phyloP scores from a whole-genome alignment of 164 flowering plant species.

The Warburgia ugandensis region DNA sequence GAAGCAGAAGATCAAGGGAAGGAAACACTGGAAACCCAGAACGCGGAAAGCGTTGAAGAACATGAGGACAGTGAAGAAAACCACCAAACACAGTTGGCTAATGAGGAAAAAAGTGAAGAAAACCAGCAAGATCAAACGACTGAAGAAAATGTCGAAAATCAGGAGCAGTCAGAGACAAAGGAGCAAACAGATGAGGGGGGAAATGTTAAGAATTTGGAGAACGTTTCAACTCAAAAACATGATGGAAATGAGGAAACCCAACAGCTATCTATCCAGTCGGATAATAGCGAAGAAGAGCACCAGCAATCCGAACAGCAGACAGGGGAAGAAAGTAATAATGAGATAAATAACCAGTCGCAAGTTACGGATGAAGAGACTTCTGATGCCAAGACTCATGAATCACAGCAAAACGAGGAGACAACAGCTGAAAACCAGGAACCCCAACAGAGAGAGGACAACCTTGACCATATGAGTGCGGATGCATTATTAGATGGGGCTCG shows the following conservation, averaged over 20 bases:
- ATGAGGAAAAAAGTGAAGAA: constrained; percentile 18
- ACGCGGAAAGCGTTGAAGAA: not conserved
- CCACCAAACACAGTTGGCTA: constrained; percentile 3
- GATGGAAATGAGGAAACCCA: constrained; percentile 1
- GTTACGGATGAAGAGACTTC: constrained; percentile 6
- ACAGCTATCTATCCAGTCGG: constrained; percentile 2
- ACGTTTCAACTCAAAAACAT: constrained; percentile 1
- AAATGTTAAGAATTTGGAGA: constrained; percentile 2
- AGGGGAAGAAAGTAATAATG: not conserved
- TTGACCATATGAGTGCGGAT: constrained; percentile 7
- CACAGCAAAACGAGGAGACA: constrained; percentile 7
- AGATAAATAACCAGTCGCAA: constrained; percentile 10
- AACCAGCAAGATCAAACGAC: constrained; percentile 10
- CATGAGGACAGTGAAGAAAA: not conserved
- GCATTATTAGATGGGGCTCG: constrained; percentile 25
- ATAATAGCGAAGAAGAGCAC: not conserved
- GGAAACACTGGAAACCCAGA: not conserved
- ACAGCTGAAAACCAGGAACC: not conserved
- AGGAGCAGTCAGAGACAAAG: constrained; percentile 6
- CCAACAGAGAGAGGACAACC: constrained; percentile 1
- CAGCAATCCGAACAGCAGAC: constrained; percentile 3
- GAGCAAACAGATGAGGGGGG: constrained; percentile 3
- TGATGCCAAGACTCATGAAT: constrained; percentile 8
- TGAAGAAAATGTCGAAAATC: constrained; percentile 3
- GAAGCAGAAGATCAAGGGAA: not conserved